A percentile compares a stretch with the other conserved stretches of the same genome.
These are phyloP conservation scores for Wallacemonas sp. DNA, from an alignment of 208 protist genomes.

Conservation along the genomic window DNA sequence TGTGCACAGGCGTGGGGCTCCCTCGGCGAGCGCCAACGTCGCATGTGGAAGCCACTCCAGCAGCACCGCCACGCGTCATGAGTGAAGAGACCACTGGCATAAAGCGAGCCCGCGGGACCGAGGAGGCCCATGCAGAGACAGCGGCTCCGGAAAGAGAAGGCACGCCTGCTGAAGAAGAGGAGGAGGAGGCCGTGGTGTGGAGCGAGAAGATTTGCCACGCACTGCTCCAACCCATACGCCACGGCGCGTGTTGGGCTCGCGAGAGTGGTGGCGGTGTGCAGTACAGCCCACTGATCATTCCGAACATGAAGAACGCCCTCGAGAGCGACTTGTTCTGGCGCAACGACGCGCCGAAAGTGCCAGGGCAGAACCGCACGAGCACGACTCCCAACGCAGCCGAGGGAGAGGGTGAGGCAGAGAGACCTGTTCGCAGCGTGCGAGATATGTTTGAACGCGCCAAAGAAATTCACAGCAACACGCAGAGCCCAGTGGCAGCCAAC, in stretches of 20 bases:
- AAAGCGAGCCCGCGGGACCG: too few relatives aligned
- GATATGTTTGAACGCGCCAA: slow-evolving; percentile 24
- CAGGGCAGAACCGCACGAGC: slow-evolving; percentile 3
- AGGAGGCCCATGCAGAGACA: not conserved
- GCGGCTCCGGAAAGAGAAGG: too few relatives aligned
- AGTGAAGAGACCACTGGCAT: too few relatives aligned
- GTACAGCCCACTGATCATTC: slow-evolving; percentile 55
- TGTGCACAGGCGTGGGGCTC: slow-evolving; percentile 43
- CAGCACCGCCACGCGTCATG: too few relatives aligned
- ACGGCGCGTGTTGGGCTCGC: slow-evolving; percentile 49
- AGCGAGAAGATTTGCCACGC: slow-evolving; percentile 30
- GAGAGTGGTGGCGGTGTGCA: slow-evolving; percentile 43
- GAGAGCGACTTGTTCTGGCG: slow-evolving; percentile 76
- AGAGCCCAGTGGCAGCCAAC: slow-evolving; percentile 3
- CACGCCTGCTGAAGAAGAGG: too few relatives aligned
- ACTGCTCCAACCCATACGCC: slow-evolving; percentile 42
- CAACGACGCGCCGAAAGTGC: slow-evolving; percentile 41
- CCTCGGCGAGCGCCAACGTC: too few relatives aligned
- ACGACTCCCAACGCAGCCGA: too few relatives aligned
- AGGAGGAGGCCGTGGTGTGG: slow-evolving; percentile 17
- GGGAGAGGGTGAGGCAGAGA: not conserved
- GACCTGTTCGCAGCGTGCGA: slow-evolving; percentile 18
- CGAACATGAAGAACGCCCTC: slow-evolving; percentile 38
- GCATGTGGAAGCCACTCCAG: too few relatives aligned
- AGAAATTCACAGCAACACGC: slow-evolving; percentile 17